These are phyloP conservation scores for Gautieria morchelliformis DNA, from an alignment of 768 basidiomycete species.

Conservation along the genomic window DNA sequence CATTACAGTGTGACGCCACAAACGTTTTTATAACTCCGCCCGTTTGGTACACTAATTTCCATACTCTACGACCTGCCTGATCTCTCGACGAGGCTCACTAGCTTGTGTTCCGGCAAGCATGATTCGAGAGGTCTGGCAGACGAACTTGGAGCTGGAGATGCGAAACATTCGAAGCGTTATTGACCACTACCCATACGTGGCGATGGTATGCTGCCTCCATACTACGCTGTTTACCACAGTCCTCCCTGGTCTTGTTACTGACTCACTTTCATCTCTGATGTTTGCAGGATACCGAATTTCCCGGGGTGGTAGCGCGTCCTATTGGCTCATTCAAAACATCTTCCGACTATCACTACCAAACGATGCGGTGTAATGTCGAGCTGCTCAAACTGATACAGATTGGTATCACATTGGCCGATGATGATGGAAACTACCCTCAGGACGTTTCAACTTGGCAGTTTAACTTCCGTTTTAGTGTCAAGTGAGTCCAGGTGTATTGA, in stretches of 20 bases:
- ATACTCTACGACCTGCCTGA: neutral
- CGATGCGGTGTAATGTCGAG: slow-evolving; percentile 99
- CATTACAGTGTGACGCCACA: no score
- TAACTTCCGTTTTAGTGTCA: slow-evolving; percentile 89
- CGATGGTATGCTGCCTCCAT: slow-evolving; percentile 60
- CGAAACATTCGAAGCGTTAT: slow-evolving; percentile 76
- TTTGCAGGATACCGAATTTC: slow-evolving; percentile 92
- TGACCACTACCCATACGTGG: slow-evolving; percentile 87
- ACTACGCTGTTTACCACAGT: slow-evolving; percentile 2
- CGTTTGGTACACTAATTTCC: no score
- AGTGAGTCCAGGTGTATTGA: slow-evolving; percentile 40
- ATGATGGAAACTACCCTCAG: slow-evolving; percentile 83
- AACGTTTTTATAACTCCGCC: no score
- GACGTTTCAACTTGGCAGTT: slow-evolving; percentile 98
- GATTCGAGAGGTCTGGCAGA: slow-evolving; percentile 93
- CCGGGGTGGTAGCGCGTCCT: slow-evolving; percentile 94
- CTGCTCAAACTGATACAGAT: slow-evolving; percentile 96
- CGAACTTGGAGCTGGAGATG: slow-evolving; percentile 91
- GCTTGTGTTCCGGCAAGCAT: neutral
- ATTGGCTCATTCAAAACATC: slow-evolving; percentile 95
- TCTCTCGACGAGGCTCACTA: neutral
- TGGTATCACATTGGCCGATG: slow-evolving; percentile 89
- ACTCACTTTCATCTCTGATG: slow-evolving; percentile 1
- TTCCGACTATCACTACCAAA: slow-evolving; percentile 98
- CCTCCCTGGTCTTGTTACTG: slow-evolving; percentile 4